Conservation (phyloP, 495 filamentous ascomycete genomes). For the Penicillium pulvis region DNA sequence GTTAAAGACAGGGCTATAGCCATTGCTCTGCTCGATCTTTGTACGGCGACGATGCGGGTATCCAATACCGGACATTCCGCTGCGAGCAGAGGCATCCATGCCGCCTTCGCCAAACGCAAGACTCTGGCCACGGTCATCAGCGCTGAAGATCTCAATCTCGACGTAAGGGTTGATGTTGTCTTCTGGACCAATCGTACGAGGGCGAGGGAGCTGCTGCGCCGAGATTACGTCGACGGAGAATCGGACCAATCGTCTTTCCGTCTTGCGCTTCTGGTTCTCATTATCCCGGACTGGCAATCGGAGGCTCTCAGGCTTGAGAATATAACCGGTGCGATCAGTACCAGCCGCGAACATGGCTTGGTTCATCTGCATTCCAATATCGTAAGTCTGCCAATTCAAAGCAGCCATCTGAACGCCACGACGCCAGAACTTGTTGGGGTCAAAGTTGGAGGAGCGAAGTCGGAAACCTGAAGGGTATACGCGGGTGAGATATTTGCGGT, state of each 20-base stretch:
- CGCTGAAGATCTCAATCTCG: constrained; percentile 90
- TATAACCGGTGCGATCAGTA: constrained; percentile 83
- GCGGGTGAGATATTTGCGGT: constrained; percentile 87
- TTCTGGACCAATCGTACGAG: constrained; percentile 65
- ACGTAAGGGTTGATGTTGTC: constrained; percentile 88
- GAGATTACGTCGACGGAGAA: constrained; percentile 90
- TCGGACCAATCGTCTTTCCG: constrained; percentile 71
- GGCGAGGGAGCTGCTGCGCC: constrained; percentile 89
- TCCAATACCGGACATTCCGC: constrained; percentile 69
- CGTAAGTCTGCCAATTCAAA: constrained; percentile 98
- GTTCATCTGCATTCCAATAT: constrained; percentile 91
- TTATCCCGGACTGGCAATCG: constrained; percentile 59
- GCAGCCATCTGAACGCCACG: constrained; percentile 96
- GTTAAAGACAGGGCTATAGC: constrained; percentile 87
- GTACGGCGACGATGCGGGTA: constrained; percentile 79
- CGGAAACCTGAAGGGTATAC: constrained; percentile 86
- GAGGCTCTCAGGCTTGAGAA: constrained; percentile 86
- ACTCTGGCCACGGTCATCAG: constrained; percentile 80
- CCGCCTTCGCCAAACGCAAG: constrained; percentile 66
- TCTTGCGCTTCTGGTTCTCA: constrained; percentile 33
- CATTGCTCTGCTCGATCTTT: constrained; percentile 77
- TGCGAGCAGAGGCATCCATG: constrained; percentile 67
- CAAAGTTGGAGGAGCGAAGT: constrained; percentile 85
- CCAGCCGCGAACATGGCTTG: constrained; percentile 98
- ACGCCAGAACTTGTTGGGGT: constrained; percentile 89